Percentiles rank a stretch among this genome's conserved stretches.
phyloP scores from a whole-genome alignment of 495 filamentous ascomycete species.

The Polyplosphaeria fusca region DNA sequence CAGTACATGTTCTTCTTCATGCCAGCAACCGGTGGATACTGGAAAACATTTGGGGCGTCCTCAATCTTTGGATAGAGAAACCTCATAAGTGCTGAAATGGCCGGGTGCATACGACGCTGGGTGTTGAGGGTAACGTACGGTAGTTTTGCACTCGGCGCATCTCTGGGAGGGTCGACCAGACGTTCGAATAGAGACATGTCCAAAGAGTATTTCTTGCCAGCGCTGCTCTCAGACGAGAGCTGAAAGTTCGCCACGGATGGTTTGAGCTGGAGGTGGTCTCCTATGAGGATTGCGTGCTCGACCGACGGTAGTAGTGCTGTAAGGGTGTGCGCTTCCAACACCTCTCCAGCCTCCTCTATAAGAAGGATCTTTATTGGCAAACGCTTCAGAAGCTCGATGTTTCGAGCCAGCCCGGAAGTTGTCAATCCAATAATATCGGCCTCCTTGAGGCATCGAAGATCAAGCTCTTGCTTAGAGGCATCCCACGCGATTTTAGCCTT shows the following conservation, averaged over 20 bases:
- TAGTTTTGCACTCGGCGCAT: slow-evolving; percentile 34
- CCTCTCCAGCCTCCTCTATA: slow-evolving; percentile 75
- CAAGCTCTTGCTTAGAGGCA: slow-evolving; percentile 47
- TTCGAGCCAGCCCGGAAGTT: slow-evolving; percentile 67
- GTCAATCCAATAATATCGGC: slow-evolving; percentile 71
- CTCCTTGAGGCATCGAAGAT: slow-evolving; percentile 51
- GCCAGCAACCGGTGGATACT: slow-evolving; percentile 60
- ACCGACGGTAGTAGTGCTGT: slow-evolving; percentile 65
- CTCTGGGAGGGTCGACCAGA: slow-evolving; percentile 49
- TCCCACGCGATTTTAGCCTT: slow-evolving; percentile 40
- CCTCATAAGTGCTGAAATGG: slow-evolving; percentile 58
- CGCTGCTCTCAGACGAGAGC: slow-evolving; percentile 53
- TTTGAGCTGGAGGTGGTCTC: slow-evolving; percentile 71
- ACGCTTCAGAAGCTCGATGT: slow-evolving; percentile 58
- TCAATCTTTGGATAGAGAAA: slow-evolving; percentile 64
- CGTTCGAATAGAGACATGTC: slow-evolving; percentile 70
- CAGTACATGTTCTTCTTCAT: slow-evolving; percentile 68
- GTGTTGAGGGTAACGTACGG: slow-evolving; percentile 59
- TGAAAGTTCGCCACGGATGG: slow-evolving; percentile 66
- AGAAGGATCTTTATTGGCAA: slow-evolving; percentile 65
- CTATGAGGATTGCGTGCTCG: slow-evolving; percentile 73
- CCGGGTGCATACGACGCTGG: slow-evolving; percentile 77
- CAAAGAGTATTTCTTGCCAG: slow-evolving; percentile 56
- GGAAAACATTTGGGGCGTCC: slow-evolving; percentile 52
- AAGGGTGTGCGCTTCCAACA: slow-evolving; percentile 67